Base-by-base conservation (phyloP, 169 alveolate genomes). In the Cryptosporidium tyzzeri region DNA sequence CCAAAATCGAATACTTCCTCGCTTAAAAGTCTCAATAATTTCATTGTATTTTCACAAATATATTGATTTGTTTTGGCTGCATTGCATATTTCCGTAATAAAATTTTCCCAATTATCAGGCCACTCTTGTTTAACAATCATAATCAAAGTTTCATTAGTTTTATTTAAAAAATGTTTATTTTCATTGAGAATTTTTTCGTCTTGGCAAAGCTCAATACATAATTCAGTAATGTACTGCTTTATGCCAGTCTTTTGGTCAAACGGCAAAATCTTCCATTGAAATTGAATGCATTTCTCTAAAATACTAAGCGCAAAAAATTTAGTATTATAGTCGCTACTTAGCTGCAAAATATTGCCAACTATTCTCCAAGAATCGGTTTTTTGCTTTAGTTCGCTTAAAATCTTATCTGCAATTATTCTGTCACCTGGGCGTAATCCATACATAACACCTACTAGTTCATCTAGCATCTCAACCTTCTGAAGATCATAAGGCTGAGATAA, bases 21-120 rank as follows among this genome's bases (percentile, higher is more conserved):
- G 92, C 98, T 96, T 84, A 99, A 94, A 96, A 99, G 95, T 92
- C 97, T 97, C 39, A 99, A 95, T 51, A 99, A 92, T 70, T 97
- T 95, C 97, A 99, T 94, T 86, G 98, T 98, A 94, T 99, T 99
- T 93, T 99, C 99, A 91, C 99, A 99, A 7, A 98, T 94, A 87
- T 95, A 92, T 92, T 98, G 99, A 73, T 96, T 95, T 21, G 97
- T 94, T 91, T 96, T 97, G 80, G 99, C 95, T 23, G 99, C 96
- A 48, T 93, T 93, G 92, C 99, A 98, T 16, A 99, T 95, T 84
- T 99, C 99, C 18, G 99, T 97, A n/a, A 99, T 97, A 85, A 99
- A 99, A 75, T 96, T 94, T 69, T 95, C 97, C 99, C 99, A 99
- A 10, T 97, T 95, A 9, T 99, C 98, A 2, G 99, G 99, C 99